These are phyloP conservation scores for Rhizopogon roseolus DNA, from an alignment of 768 basidiomycete genomes.

Conservation along the genomic window DNA sequence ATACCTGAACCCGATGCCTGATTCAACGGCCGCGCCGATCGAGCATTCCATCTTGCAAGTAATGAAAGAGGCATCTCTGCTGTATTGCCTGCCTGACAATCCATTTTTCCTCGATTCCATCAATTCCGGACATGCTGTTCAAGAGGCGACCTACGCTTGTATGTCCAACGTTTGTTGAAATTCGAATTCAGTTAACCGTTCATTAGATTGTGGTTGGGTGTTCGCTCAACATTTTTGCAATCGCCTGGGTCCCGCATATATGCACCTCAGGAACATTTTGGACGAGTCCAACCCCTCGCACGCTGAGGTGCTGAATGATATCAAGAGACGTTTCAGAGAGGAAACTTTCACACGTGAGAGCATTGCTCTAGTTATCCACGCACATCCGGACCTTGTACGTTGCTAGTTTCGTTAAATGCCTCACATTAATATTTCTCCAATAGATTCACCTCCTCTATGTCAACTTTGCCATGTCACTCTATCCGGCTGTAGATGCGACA, in stretches of 20 bases:
- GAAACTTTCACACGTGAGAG: constrained; percentile 97
- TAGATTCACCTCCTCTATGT: constrained; percentile 92
- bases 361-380: constrained; percentile 83
- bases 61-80: constrained; percentile 91
- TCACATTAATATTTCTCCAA: not conserved
- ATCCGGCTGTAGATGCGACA: constrained; percentile 58
- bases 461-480: constrained; percentile 96
- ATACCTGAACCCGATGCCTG: constrained; percentile 89
- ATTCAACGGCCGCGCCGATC: constrained; percentile 78
- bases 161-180: constrained; percentile 17
- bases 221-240: constrained; percentile 99
- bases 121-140: constrained; percentile 71
- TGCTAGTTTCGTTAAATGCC: not conserved
- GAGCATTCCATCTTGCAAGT: constrained; percentile 98
- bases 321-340: constrained; percentile 94
- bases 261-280: constrained; percentile 82
- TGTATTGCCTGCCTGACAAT: constrained; percentile 92
- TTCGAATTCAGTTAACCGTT: not conserved
- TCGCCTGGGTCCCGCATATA: constrained; percentile 86
- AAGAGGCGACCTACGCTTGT: constrained; percentile 96
- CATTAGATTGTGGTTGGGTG: constrained; percentile 88
- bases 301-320: constrained; percentile 90
- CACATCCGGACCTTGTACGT: constrained; percentile 80
- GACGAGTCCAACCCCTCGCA: constrained; percentile 88
- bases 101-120: constrained; percentile 70